A percentile compares a stretch with the other conserved stretches of the same genome.
Evolutionary conservation across 2,329 filamentous ascomycete species (phyloP).

Genomic region (Alternaria postmessia): DNA sequence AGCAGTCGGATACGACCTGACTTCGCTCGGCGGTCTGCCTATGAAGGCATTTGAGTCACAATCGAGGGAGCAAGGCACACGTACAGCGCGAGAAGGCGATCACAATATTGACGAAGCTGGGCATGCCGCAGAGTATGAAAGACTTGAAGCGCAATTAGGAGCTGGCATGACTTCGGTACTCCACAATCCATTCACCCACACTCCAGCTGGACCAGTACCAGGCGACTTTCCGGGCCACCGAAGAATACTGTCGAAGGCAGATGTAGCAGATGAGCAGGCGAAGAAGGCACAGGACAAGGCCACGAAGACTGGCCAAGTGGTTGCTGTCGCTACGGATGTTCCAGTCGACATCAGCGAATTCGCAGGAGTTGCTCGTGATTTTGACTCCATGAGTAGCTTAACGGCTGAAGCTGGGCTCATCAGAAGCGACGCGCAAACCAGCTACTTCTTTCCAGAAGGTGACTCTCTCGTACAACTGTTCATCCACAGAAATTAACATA

Average conservation of each 20-base stretch:
- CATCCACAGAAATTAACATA: conserved; percentile 3
- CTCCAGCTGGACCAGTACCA: conserved; percentile 18
- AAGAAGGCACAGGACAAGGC: conserved; percentile 54
- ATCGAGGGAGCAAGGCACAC: conserved; percentile 16
- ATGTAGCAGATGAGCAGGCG: conserved; percentile 28
- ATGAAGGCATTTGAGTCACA: conserved; percentile 36
- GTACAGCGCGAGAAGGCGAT: conserved; percentile 28
- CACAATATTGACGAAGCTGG: conserved; percentile 41
- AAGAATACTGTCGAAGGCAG: conserved; percentile 28
- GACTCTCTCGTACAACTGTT: background rate
- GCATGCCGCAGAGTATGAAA: conserved; percentile 47
- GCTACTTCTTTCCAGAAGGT: conserved; percentile 51
- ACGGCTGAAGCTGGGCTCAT: conserved; percentile 25
- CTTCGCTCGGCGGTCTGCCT: conserved; percentile 38
- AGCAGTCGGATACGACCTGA: conserved; percentile 38
- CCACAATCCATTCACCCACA: conserved; percentile 46
- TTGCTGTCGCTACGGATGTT: conserved; percentile 53
- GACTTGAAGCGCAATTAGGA: conserved; percentile 47
- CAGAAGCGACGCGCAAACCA: conserved; percentile 38
- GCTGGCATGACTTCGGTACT: conserved; percentile 47
- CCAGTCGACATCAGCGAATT: conserved; percentile 55
- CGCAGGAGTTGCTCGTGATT: conserved; percentile 45
- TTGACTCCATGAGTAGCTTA: conserved; percentile 41
- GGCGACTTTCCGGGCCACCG: conserved; percentile 29
- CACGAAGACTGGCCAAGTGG: conserved; percentile 54